A percentile compares a stretch with the other conserved stretches of the same genome.
Evolutionary conservation across 2,329 filamentous ascomycete genomes (phyloP).

Genomic region (Myrmaecium sp.): DNA sequence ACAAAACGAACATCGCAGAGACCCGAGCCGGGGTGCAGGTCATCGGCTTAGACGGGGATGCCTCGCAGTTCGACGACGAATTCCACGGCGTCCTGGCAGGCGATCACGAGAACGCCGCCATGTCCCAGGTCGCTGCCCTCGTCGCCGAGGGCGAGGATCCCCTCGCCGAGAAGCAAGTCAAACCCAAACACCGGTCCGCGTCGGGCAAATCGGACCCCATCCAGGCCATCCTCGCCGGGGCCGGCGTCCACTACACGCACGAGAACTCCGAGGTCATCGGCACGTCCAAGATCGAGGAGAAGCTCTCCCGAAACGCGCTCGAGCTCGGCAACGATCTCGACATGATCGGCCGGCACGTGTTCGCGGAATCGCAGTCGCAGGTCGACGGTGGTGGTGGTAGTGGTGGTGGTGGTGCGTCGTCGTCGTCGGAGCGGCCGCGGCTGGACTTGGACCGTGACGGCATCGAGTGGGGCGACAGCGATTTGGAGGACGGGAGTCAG

Average conservation of each 20-base stretch:
- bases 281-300: constrained; percentile 76
- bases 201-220: constrained; percentile 48
- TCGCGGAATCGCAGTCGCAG: constrained; percentile 31
- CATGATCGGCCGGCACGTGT: constrained; percentile 37
- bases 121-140: constrained; percentile 54
- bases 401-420: no score
- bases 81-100: constrained; percentile 13
- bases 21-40: constrained; percentile 71
- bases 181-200: no score
- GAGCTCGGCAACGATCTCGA: constrained; percentile 37
- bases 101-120: constrained; percentile 46
- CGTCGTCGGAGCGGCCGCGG: no score
- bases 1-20: constrained; percentile 95
- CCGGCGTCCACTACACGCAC: constrained; percentile 88
- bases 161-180: constrained; percentile 10
- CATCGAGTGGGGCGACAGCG: constrained; percentile 7
- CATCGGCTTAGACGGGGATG: constrained; percentile 46
- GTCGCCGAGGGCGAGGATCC: constrained; percentile 32
- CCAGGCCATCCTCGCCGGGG: constrained; percentile 72
- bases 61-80: constrained; percentile 15
- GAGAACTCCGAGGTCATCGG: constrained; percentile 93
- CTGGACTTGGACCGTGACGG: no score
- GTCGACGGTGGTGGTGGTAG: constrained; percentile 4
- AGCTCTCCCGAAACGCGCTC: constrained; percentile 61
- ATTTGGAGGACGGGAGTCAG: constrained; percentile 8